Conservation (phyloP, 441 rosid genomes). For the Biscutella laevigata region DNA sequence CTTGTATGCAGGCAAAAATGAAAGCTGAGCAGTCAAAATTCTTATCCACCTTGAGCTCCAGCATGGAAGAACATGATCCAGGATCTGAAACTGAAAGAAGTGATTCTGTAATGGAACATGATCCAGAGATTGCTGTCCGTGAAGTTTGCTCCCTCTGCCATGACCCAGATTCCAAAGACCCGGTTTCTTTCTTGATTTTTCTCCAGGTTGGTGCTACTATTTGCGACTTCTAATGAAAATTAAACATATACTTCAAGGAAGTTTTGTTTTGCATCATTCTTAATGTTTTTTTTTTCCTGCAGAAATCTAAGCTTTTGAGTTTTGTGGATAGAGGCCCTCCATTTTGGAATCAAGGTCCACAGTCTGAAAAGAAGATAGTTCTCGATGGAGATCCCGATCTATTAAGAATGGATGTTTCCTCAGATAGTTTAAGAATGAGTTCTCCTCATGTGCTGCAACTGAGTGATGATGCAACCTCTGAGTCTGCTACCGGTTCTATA, state of each 20-base stretch:
- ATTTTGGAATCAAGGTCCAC: conserved; percentile 56
- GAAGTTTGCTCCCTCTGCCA: conserved; percentile 92
- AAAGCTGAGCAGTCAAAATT: conserved; percentile 93
- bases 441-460: conserved; percentile 39
- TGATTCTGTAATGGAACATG: conserved; percentile 33
- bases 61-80: conserved; percentile 38
- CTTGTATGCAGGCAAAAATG: conserved; percentile 80
- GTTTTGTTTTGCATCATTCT: conserved; percentile 6
- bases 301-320: conserved; percentile 92
- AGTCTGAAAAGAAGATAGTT: conserved; percentile 30
- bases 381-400: conserved; percentile 31
- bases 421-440: conserved; percentile 31
- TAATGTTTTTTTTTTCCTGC: conserved; percentile 21
- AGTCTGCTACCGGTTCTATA: conserved; percentile 35
- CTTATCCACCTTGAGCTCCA: conserved; percentile 52
- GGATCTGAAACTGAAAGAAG: conserved; percentile 41
- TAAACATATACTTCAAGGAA: conserved; percentile 3
- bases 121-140: conserved; percentile 35
- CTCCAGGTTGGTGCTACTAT: conserved; percentile 61
- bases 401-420: conserved; percentile 23
- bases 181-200: conserved; percentile 76
- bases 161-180: conserved; percentile 62
- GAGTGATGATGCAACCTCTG: conserved; percentile 45
- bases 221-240: not conserved
- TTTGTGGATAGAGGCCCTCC: conserved; percentile 64